A percentile compares a stretch with the other conserved stretches of the same genome.
Evolutionary conservation across 2,329 filamentous ascomycete genomes (phyloP).

Genomic region (Stachybotrys elegans): DNA sequence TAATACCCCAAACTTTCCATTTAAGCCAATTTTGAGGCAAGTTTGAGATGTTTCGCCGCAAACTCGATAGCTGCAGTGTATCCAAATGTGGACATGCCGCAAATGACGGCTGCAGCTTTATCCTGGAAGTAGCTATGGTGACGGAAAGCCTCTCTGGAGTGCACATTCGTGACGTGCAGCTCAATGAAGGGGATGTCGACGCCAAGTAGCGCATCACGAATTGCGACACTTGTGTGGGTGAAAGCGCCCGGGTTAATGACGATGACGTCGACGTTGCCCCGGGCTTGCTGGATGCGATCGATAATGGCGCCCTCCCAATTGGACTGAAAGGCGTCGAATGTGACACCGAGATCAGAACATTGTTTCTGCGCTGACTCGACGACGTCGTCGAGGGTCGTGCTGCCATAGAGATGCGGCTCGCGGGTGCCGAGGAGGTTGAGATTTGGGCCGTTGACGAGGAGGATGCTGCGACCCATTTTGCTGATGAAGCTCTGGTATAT

Average conservation of each 20-base stretch:
- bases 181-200: slow-evolving; percentile 71
- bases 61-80: slow-evolving; percentile 58
- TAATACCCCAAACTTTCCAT: background rate
- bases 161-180: slow-evolving; percentile 72
- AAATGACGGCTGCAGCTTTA: slow-evolving; percentile 70
- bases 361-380: slow-evolving; percentile 14
- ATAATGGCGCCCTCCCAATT: slow-evolving; percentile 60
- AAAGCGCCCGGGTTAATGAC: slow-evolving; percentile 73
- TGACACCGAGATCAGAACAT: background rate
- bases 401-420: slow-evolving; percentile 58
- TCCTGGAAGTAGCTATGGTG: slow-evolving; percentile 69
- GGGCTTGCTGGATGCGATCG: slow-evolving; percentile 56
- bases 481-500: no score
- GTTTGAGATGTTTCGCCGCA: slow-evolving; percentile 40
- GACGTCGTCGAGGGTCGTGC: slow-evolving; percentile 44
- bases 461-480: slow-evolving; percentile 29
- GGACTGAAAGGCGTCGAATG: slow-evolving; percentile 51
- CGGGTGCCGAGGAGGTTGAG: slow-evolving; percentile 61
- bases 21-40: slow-evolving; percentile 10
- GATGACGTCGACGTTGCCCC: slow-evolving; percentile 54
- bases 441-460: slow-evolving; percentile 60
- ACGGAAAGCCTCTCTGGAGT: slow-evolving; percentile 63
- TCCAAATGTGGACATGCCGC: slow-evolving; percentile 59
- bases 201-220: slow-evolving; percentile 68
- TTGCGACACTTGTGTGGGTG: slow-evolving; percentile 71